Conservation (phyloP, 495 filamentous ascomycete species). For the Annulohypoxylon bovei region DNA sequence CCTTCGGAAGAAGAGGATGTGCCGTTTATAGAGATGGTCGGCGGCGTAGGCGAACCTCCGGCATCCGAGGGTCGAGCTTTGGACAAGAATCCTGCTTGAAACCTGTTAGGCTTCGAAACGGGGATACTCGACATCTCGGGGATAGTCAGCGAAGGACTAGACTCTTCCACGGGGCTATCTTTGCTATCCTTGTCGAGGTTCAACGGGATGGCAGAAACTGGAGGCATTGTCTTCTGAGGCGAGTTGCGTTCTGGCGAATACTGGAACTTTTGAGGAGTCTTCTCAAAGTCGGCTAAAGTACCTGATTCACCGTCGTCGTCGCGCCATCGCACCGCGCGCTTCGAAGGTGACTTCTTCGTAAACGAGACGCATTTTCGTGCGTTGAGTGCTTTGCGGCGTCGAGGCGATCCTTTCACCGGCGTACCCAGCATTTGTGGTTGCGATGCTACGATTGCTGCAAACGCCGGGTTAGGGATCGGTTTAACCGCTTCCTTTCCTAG, state of each 20-base stretch:
- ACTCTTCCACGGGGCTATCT: constrained; percentile 58
- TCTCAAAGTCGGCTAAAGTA: constrained; percentile 85
- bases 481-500: constrained; percentile 45
- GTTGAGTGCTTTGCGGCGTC: constrained; percentile 71
- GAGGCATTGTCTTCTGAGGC: constrained; percentile 44
- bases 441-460: constrained; percentile 50
- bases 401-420: constrained; percentile 78
- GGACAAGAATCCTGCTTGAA: constrained; percentile 89
- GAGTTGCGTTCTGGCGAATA: constrained; percentile 61
- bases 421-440: constrained; percentile 55
- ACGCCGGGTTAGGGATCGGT: constrained; percentile 48
- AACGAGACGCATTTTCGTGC: constrained; percentile 83
- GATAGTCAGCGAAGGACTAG: constrained; percentile 66
- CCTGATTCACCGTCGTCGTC: constrained; percentile 87
- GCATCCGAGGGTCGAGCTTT: constrained; percentile 61
- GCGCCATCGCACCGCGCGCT: constrained; percentile 88
- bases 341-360: constrained; percentile 77
- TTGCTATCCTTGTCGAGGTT: constrained; percentile 55
- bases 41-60: constrained; percentile 71
- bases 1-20: constrained; percentile 71
- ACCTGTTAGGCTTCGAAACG: constrained; percentile 74
- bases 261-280: constrained; percentile 76
- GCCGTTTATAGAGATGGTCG: constrained; percentile 69
- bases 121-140: constrained; percentile 53
- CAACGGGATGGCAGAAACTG: constrained; percentile 50